Conservation (phyloP, 2,329 filamentous ascomycete species). For the Exserohilum rostratum region DNA sequence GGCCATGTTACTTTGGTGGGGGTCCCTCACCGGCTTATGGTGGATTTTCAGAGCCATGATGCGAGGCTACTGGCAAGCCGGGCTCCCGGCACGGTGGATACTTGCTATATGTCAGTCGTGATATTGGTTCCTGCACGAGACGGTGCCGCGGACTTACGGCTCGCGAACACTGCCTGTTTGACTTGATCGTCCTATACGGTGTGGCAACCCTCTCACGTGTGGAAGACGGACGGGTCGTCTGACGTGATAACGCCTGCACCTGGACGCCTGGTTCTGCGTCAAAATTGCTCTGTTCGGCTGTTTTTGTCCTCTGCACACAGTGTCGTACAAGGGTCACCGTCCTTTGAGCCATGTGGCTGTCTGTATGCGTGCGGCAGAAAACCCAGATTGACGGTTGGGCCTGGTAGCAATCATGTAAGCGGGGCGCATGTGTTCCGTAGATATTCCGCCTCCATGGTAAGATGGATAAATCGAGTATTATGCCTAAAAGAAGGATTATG, state of each 20-base stretch:
- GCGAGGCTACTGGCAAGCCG: neutral
- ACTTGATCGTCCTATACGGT: neutral
- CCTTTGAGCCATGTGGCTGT: constrained; percentile 19
- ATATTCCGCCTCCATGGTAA: no score
- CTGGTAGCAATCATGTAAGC: neutral
- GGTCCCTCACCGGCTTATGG: neutral
- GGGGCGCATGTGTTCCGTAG: no score
- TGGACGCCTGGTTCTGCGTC: neutral
- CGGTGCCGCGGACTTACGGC: neutral
- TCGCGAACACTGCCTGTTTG: neutral
- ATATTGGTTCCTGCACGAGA: neutral
- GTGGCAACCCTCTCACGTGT: neutral
- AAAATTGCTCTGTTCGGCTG: neutral
- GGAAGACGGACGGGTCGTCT: neutral
- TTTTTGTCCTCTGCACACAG: neutral
- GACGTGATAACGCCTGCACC: neutral
- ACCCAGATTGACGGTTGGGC: neutral
- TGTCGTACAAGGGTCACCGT: constrained; percentile 13
- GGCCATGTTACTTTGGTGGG: neutral
- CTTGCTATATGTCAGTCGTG: neutral
- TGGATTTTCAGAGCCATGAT: neutral
- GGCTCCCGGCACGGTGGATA: neutral
- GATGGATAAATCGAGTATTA: no score
- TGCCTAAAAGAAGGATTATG: no score
- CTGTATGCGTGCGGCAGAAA: constrained; percentile 2